These are phyloP conservation scores for Gossypium rotundifolium DNA, from an alignment of 345 rosid genomes.

Conservation along the genomic window DNA sequence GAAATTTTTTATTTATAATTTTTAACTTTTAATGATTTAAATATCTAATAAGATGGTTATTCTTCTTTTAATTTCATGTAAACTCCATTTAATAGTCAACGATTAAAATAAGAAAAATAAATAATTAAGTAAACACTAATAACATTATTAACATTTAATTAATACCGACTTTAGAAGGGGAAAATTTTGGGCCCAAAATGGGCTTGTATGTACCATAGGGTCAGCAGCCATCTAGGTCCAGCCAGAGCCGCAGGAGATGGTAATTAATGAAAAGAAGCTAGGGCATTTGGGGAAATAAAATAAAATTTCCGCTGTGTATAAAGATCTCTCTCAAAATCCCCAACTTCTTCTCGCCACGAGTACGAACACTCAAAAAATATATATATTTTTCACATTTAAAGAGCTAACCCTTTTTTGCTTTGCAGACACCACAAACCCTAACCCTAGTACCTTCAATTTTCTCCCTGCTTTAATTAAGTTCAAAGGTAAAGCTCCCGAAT, in stretches of 20 bases:
- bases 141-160: too few relatives aligned
- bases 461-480: neutral
- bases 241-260: neutral
- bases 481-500: neutral
- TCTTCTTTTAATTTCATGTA: too few relatives aligned
- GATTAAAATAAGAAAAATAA: too few relatives aligned
- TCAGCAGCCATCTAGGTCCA: neutral
- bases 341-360: neutral
- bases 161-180: too few relatives aligned
- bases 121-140: too few relatives aligned
- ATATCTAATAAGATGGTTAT: too few relatives aligned
- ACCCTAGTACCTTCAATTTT: slow-evolving; percentile 17
- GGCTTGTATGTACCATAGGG: neutral
- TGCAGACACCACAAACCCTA: slow-evolving; percentile 46
- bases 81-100: too few relatives aligned
- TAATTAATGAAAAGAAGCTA: neutral
- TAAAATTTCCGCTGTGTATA: neutral
- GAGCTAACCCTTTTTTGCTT: slow-evolving; percentile 33
- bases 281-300: slow-evolving; percentile 18
- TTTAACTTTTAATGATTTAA: too few relatives aligned
- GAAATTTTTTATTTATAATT: too few relatives aligned
- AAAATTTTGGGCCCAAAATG: neutral
- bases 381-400: slow-evolving; percentile 3
- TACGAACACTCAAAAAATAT: too few relatives aligned
- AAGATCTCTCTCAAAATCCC: neutral